Percentiles rank a stretch among this genome's conserved stretches.
Conservation (phyloP, 768 basidiomycete genomes). For the Pisolithus tinctorius region DNA sequence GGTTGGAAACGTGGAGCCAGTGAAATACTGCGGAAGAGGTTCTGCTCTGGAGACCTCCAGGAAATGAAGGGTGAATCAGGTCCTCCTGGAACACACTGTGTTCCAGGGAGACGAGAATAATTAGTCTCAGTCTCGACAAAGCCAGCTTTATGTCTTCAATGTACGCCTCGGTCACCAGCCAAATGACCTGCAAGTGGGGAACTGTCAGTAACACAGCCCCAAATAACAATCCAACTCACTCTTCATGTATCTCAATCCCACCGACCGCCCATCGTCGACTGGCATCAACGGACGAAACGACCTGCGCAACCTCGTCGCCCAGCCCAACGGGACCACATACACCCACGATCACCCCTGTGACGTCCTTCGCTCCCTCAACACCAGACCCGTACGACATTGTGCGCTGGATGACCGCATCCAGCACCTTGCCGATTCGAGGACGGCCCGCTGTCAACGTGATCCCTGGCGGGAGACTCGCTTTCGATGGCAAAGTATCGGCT, state of each 20-base stretch:
- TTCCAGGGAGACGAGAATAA: too few species aligned
- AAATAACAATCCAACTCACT: constrained; percentile 16
- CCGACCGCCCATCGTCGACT: constrained; percentile 45
- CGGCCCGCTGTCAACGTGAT: constrained; percentile 49
- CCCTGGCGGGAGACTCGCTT: constrained; percentile 29
- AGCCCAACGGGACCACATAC: constrained; percentile 57
- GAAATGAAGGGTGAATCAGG: too few species aligned
- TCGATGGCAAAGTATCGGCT: constrained; percentile 25
- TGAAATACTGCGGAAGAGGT: too few species aligned
- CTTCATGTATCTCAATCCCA: constrained; percentile 49
- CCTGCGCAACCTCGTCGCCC: constrained; percentile 41
- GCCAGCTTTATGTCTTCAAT: neutral
- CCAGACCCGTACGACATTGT: constrained; percentile 16
- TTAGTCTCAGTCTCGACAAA: neutral
- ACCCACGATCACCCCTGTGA: constrained; percentile 52
- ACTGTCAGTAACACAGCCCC: neutral
- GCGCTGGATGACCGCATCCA: constrained; percentile 10
- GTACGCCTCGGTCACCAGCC: neutral
- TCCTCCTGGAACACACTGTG: too few species aligned
- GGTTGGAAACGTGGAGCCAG: too few species aligned
- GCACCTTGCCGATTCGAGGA: constrained; percentile 35
- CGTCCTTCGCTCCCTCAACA: constrained; percentile 12
- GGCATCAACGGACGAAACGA: constrained; percentile 43
- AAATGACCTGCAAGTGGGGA: neutral
- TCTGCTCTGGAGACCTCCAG: too few species aligned